Evolutionary conservation across 1,284 basidiomycete genomes (phyloP), one percentile per base, ranked within the genome.

Genomic region (Leccinum pachyderme): DNA sequence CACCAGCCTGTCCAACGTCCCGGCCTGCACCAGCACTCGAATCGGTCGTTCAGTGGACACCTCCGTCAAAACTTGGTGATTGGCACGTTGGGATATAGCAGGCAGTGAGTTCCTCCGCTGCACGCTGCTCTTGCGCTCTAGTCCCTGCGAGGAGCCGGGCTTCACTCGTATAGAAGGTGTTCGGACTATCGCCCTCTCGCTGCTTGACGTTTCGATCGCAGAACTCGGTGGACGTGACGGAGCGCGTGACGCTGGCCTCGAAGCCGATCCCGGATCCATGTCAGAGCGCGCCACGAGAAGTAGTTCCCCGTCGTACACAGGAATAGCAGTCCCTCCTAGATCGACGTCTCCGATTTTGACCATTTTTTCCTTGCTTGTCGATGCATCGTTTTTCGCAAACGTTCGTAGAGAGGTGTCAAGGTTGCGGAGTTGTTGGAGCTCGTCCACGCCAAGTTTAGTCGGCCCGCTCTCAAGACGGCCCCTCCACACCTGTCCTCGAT

Each of bases 71-170:
- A 84, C 74, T 25, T 85, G 75, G 50, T 81, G 76, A 52, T 79
- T 81, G 3, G 79, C 73, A 11, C 82, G 76, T 39, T 82, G 80
- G 1, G 87, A 86, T n/a, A 91, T 76, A 0, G 86, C 81, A 22
- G 89, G 90, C 8, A 92, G 71, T 1, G 89, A 92, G 61, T 81
- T 90, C n/a, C 89, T 78, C 13, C 87, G 80, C 1, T 84, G 82
- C 47, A 86, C 65, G 63, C 88, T 91, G 11, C 83, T 77, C 67
- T 91, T 91, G 13, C 89, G 81, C 45, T 91, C 88, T 24, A 90
- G 63, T 0, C 79, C 80, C 31, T 85, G 81, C 0, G 82, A 82
- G 0, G 84, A 77, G 31, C 81, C 78, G 1, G 89, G 81, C 55
- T 85, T 87, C 37, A 90, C 86, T 13, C 89, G 82, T 51, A 91